These are phyloP conservation scores for Citrus trifoliata DNA, from an alignment of 345 rosid species.

Conservation along the genomic window DNA sequence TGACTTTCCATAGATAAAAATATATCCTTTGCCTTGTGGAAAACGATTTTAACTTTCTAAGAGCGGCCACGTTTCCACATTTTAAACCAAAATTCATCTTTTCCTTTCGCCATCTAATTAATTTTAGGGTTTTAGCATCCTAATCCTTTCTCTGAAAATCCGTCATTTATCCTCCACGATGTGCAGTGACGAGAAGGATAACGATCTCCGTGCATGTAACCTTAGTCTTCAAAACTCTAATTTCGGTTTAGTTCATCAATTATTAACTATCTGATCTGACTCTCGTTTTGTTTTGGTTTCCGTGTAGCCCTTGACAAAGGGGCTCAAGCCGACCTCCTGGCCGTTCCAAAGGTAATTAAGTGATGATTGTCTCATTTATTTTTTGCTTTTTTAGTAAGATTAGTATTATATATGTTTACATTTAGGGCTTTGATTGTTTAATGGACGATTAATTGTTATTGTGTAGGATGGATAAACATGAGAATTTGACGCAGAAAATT, in stretches of 20 bases:
- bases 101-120: too few relatives aligned
- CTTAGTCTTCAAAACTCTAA: background rate
- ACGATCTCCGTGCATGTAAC: conserved; percentile 71
- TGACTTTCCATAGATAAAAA: too few relatives aligned
- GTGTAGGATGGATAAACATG: too few relatives aligned
- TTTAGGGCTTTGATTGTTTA: too few relatives aligned
- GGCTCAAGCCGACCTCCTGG: conserved; percentile 74
- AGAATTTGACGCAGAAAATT: too few relatives aligned
- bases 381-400: too few relatives aligned
- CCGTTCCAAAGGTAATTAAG: conserved; percentile 65
- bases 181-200: conserved; percentile 58
- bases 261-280: background rate
- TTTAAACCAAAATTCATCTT: too few relatives aligned
- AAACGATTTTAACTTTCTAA: too few relatives aligned
- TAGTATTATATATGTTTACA: too few relatives aligned
- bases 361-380: background rate
- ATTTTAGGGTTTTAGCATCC: conserved; percentile 54
- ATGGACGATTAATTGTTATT: too few relatives aligned
- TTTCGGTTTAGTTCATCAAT: background rate
- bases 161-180: conserved; percentile 28
- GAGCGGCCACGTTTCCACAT: too few relatives aligned
- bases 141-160: background rate
- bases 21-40: too few relatives aligned
- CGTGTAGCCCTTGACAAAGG: conserved; percentile 60
- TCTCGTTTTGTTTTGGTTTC: background rate